These are phyloP conservation scores for Crithidia expoeki DNA, from an alignment of 208 protist genomes.

Conservation along the genomic window DNA sequence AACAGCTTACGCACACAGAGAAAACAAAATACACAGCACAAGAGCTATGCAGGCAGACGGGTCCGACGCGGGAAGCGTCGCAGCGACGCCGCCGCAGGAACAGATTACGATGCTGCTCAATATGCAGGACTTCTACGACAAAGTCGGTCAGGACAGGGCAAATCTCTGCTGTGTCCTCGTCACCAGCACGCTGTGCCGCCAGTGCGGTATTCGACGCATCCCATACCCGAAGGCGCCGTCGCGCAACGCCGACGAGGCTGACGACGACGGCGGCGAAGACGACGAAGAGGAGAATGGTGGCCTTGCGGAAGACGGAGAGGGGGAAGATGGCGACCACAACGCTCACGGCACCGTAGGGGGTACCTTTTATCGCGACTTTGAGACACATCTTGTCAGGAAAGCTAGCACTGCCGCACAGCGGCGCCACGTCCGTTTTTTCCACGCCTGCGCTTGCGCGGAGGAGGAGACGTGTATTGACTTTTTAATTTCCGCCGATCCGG, in stretches of 20 bases:
- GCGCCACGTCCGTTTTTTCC: constrained; percentile 82
- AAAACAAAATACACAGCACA: too few relatives aligned
- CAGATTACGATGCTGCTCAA: constrained; percentile 67
- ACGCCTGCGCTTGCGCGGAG: constrained; percentile 70
- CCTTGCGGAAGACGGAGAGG: constrained; percentile 24
- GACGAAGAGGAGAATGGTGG: too few relatives aligned
- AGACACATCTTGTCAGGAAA: constrained; percentile 46
- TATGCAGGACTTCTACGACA: constrained; percentile 64
- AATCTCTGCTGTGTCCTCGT: constrained; percentile 80
- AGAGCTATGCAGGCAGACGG: constrained; percentile 20
- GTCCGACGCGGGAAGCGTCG: constrained; percentile 25
- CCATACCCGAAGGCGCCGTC: constrained; percentile 43
- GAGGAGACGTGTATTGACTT: constrained; percentile 70
- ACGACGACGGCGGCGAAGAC: constrained; percentile 6
- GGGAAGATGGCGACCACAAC: constrained; percentile 20
- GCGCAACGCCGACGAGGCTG: not conserved
- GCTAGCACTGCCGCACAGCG: constrained; percentile 40
- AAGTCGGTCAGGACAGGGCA: constrained; percentile 55
- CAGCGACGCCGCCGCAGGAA: constrained; percentile 39
- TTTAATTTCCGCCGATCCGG: constrained; percentile 62
- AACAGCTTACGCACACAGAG: not conserved
- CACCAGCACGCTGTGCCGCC: constrained; percentile 75
- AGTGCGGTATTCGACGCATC: constrained; percentile 63
- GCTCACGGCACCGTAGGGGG: not conserved
- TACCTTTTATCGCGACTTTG: constrained; percentile 58